Conservation (phyloP, 2,329 filamentous ascomycete genomes). For the Apiospora sp. region DNA sequence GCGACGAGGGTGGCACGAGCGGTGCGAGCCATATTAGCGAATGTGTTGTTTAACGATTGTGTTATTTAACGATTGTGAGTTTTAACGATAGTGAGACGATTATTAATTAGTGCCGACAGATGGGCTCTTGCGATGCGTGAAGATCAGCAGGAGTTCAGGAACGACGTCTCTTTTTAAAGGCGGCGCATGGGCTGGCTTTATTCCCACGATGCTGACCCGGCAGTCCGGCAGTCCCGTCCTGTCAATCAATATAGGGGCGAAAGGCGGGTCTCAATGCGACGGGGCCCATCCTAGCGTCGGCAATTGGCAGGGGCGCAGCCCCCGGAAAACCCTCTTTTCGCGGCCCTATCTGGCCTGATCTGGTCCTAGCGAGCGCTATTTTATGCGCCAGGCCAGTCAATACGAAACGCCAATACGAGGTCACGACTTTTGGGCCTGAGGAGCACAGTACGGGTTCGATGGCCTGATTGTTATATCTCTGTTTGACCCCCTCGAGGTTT, state of each 20-base stretch:
- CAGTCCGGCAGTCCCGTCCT: neutral
- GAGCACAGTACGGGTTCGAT: too few species aligned
- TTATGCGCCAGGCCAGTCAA: neutral
- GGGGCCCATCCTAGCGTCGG: neutral
- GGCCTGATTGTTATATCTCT: too few species aligned
- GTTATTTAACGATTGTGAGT: neutral
- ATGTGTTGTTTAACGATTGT: too few species aligned
- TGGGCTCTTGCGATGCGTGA: neutral
- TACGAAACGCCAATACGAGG: neutral
- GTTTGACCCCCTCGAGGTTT: too few species aligned
- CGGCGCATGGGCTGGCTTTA: neutral
- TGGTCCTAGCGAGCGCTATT: neutral
- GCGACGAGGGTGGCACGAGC: neutral
- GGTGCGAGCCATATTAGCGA: conserved; percentile 4
- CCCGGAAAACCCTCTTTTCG: neutral
- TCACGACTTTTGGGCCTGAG: neutral
- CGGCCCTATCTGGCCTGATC: neutral
- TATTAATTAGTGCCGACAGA: neutral
- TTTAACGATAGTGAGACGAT: neutral
- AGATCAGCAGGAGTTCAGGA: neutral
- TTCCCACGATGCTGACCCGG: neutral
- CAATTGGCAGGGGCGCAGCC: neutral
- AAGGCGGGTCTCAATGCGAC: neutral
- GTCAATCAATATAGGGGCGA: neutral
- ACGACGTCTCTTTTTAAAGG: neutral